A percentile compares a stretch with the other conserved stretches of the same genome.
Evolutionary conservation across 345 rosid genomes (phyloP).

Genomic region (Pistacia integerrima): DNA sequence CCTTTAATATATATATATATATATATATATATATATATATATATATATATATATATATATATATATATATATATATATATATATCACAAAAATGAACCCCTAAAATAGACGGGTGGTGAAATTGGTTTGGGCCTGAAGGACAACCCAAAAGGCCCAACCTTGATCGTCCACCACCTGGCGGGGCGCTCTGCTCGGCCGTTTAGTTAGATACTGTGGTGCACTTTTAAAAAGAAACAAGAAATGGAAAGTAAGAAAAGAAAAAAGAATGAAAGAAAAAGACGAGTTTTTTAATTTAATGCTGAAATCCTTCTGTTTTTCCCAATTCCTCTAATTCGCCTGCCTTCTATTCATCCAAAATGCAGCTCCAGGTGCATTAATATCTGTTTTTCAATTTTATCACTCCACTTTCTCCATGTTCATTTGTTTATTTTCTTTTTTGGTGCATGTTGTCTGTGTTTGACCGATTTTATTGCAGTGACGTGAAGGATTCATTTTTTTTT

Average conservation of each 20-base stretch:
- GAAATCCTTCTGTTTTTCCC: constrained; percentile 2
- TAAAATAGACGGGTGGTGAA: background rate
- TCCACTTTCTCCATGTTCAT: background rate
- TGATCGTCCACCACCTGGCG: background rate
- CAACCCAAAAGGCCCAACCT: background rate
- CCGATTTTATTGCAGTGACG: constrained; percentile 8
- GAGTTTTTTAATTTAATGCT: background rate
- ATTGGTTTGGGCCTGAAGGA: background rate
- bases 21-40: too few species aligned
- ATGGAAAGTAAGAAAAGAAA: background rate
- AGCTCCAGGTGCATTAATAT: constrained; percentile 6
- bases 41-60: too few species aligned
- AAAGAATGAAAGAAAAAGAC: background rate
- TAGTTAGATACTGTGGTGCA: background rate
- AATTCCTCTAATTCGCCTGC: background rate
- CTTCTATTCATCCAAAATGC: constrained; percentile 15
- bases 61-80: too few species aligned
- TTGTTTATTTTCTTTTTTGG: too few species aligned
- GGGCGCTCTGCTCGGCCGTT: background rate
- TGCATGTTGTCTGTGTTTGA: background rate
- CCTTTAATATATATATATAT: too few species aligned
- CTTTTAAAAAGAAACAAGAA: constrained; percentile 1
- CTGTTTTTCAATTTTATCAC: background rate
- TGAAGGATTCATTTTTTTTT: background rate
- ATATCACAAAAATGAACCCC: background rate